A percentile compares a stretch with the other conserved stretches of the same genome.
Evolutionary conservation across 106 monocot species (phyloP).

Genomic region (Dendrobium nobile): DNA sequence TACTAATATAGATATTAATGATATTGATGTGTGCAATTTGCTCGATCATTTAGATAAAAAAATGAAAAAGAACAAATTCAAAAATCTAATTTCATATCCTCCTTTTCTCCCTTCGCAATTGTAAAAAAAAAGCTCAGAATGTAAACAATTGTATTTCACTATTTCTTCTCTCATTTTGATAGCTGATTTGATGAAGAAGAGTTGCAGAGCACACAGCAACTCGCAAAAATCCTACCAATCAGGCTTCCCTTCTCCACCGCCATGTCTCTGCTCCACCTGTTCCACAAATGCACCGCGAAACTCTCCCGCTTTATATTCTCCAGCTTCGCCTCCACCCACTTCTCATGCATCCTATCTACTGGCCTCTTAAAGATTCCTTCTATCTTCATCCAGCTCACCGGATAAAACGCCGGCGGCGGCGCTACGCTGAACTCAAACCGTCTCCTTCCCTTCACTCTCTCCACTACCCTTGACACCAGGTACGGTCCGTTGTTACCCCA

Average conservation of each 20-base stretch:
- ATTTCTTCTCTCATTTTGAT: no score
- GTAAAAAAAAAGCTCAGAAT: no score
- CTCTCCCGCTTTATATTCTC: slow-evolving; percentile 32
- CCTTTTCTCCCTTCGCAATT: no score
- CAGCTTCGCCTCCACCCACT: slow-evolving; percentile 38
- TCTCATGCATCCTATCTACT: slow-evolving; percentile 12
- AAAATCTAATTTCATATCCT: no score
- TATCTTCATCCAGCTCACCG: slow-evolving; percentile 57
- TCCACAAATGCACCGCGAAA: slow-evolving; percentile 78
- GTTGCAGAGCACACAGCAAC: slow-evolving; percentile 62
- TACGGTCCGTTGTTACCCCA: slow-evolving; percentile 92
- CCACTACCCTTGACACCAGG: slow-evolving; percentile 59
- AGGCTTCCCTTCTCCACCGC: slow-evolving; percentile 60
- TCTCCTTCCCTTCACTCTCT: slow-evolving; percentile 17
- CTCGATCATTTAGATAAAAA: no score
- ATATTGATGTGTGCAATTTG: no score
- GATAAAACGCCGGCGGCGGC: slow-evolving; percentile 68
- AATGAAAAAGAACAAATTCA: no score
- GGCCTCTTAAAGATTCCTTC: slow-evolving; percentile 36
- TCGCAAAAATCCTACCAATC: slow-evolving; percentile 32
- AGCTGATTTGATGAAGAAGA: slow-evolving; percentile 1
- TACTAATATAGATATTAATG: no score
- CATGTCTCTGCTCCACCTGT: slow-evolving; percentile 43
- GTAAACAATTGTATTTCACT: no score
- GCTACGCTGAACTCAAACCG: slow-evolving; percentile 36